Base-by-base conservation (phyloP, 208 protist genomes). In the Trypanosoma lewisi region DNA sequence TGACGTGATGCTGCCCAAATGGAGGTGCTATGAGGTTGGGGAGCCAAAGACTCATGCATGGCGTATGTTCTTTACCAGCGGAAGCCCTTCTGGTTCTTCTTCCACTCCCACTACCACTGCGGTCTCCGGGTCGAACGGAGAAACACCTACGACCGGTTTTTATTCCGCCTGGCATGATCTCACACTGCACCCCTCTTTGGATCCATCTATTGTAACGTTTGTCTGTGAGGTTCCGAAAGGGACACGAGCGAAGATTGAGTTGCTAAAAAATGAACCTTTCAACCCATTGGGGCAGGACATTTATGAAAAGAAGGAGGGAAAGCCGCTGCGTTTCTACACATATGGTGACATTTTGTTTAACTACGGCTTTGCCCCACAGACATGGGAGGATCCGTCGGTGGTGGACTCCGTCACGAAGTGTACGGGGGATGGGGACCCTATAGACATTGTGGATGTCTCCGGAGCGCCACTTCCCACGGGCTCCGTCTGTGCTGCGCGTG, bases 321-420 rank as follows among this genome's bases (percentile, higher is more conserved):
- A 80, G 60, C 82, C 82, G n/a, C 77, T 95, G 63, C 83, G 89
- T 33, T 93, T 73, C 63, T 93, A 93, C 54, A 63, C 53, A 9
- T 95, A 93, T 67, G 85, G 83, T 11, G 90, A 96, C 68, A 82
- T 95, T 53, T 87, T 95, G 6, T 98, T 96, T 57, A 97, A 98
- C 73, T 98, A 98, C 75, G 97, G 97, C 34, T 94, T 94, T 44
- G 73, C 98, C 16, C 97, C 97, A n/a, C 91, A 87, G 36, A 98
- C 95, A 23, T 98, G 91, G 90, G 95, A 98, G 72, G 75, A 92
- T 50, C 80, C 85, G 67, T 61, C 60, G 39, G 7, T 63, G 41
- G 47, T 66, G 48, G 79, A 91, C 45, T 33, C 56, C 0, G 71
- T 67, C 33, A 92, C 89, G 9, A 71, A 65, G 51, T 92, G 80